Evolutionary conservation across 2,329 filamentous ascomycete species (phyloP), one percentile per base, ranked within the genome.

Genomic region (Pestalotiopsis sp.): DNA sequence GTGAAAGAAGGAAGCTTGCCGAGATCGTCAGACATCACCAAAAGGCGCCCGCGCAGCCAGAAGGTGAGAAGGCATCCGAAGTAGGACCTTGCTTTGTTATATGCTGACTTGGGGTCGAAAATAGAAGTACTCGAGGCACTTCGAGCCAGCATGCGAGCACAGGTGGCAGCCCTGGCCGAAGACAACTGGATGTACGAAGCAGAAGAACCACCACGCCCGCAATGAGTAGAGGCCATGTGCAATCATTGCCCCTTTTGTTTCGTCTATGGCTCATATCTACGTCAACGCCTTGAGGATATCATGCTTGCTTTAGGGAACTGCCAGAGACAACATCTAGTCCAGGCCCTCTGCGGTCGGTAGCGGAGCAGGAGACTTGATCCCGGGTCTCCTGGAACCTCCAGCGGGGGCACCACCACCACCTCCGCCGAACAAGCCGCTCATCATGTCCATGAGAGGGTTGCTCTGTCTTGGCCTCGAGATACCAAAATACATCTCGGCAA

Each of bases 371-470:
- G 70, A 81, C 69, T 83, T 82, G 41, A 83, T 73, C n/a, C 81
- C 80, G n/a, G 82, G 82, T 68, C 81, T 82, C 70, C 80, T 81
- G 57, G 75, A 67, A 63, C 71, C 74, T 41, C 74, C 76, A 62
- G 71, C 72, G 38, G 78, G 73, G 25, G 80, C 85, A n/a, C 86
- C 87, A 64, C 85, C 85, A 31, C 86, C 88, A 6, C 90, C 91
- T 23, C 94, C 94, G 63, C 95, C 95, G 76, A 99, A 93, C 86
- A 99, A 89, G 71, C 90, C 95, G 62, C 94, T 95, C 93, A 99
- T 97, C 95, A 99, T 98, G 79, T 99, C 96, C 81, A 98, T 90
- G 80, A 99, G 84, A 3, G 95, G 95, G 80, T 98, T 98, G 72
- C 91, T 92, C 83, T 97, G 94, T 76, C 92, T 88, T 61, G 95